phyloP scores from a whole-genome alignment of 2,329 filamentous ascomycete genomes.

The Onygenales sp. region DNA sequence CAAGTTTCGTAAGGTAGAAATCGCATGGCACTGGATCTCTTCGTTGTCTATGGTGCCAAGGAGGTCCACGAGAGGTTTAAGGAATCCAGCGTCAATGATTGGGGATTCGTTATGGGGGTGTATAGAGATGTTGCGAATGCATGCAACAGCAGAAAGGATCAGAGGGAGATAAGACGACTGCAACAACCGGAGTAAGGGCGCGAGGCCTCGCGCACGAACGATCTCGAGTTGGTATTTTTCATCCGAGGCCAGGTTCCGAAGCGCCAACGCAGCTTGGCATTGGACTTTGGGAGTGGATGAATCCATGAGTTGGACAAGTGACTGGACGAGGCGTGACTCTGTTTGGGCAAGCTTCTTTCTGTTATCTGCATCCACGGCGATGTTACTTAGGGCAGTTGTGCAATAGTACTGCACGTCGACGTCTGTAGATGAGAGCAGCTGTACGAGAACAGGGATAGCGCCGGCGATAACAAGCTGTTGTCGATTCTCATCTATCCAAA shows the following conservation, averaged over 20 bases:
- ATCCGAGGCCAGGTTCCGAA: conserved; percentile 91
- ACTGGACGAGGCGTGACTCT: conserved; percentile 85
- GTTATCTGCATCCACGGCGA: conserved; percentile 87
- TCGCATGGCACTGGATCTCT: conserved; percentile 97
- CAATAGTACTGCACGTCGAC: conserved; percentile 99
- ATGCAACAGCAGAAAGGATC: conserved; percentile 92
- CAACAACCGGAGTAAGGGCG: conserved; percentile 75
- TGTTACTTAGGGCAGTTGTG: conserved; percentile 96
- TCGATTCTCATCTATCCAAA: conserved; percentile 73
- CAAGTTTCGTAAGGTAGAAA: conserved; percentile 89
- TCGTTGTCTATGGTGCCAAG: conserved; percentile 94
- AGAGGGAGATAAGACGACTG: conserved; percentile 93
- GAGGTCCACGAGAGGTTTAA: conserved; percentile 86
- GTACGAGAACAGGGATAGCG: conserved; percentile 94
- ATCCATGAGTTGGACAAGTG: conserved; percentile 91
- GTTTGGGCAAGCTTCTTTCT: conserved; percentile 83
- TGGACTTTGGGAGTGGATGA: conserved; percentile 96
- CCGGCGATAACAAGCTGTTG: conserved; percentile 95
- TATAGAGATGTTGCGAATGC: conserved; percentile 97
- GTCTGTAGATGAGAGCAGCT: conserved; percentile 83
- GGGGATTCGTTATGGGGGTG: conserved; percentile 96
- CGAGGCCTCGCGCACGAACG: conserved; percentile 76
- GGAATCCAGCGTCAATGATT: conserved; percentile 94
- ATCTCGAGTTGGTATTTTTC: conserved; percentile 99
- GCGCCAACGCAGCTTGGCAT: conserved; percentile 87